Base-by-base conservation (phyloP, 2,329 filamentous ascomycete species). In the Hawksworthiomyces lignivorus region DNA sequence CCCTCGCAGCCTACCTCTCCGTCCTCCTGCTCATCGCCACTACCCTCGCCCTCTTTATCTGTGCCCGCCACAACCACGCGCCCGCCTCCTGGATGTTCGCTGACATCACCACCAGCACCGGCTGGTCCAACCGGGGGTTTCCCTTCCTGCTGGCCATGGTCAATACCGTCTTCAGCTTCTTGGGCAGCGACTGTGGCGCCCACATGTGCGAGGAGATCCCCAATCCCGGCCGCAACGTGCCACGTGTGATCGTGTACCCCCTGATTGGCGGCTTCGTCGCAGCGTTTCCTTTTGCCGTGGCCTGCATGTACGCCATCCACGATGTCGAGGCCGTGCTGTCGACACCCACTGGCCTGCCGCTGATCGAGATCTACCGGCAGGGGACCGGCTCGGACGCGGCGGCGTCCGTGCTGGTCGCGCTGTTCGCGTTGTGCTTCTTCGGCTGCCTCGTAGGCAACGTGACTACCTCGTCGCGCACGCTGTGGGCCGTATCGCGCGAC, bases 11-110 rank as follows among this genome's bases (percentile, higher is more conserved):
- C n/a, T 46, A 40, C 27, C 29, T 47, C 9, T 41, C 41, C 12
- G 34, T 80, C 42, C 81, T 81, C 59, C 80, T 84, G 62, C 65
- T 83, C 48, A 62, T 80, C 36, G 70, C 69, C 28, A 57, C 81
- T 15, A 60, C 80, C 30, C 65, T 80, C 31, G 69, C 77, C 45
- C 66, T 66, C 36, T 41, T 44, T 20, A 28, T 46, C 18, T 46
- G 44, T 26, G 34, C 31, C 18, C 36, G 40, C 9, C 18, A 36
- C 28, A 32, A 37, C 35, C 42, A 44, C 17, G 45, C 45, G 1
- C 12, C 38, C 3, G 32, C 33, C 3, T 27, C 39, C 7, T 45
- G 42, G 42, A 43, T 45, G 17, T 48, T 48, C 40, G 28, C 18
- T 22, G 32, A 45, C 20, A 22, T 40, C 7, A 43, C 39, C 3